Base-by-base conservation (phyloP, 1,139 yeast species). In the Kluyveromyces sp. region DNA sequence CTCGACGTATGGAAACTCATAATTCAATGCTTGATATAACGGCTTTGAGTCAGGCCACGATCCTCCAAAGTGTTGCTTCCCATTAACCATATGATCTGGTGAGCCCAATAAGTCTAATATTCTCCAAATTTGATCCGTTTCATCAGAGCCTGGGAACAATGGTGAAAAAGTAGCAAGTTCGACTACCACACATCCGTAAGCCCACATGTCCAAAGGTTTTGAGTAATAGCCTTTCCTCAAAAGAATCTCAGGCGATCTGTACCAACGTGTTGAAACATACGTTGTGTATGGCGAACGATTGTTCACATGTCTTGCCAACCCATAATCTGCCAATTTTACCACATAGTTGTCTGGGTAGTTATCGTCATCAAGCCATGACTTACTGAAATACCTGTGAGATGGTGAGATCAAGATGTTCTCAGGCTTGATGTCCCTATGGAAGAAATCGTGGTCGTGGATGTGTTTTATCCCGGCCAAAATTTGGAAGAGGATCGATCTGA, bases 241-340 rank as follows among this genome's bases (percentile, higher is more conserved):
- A 36, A 92, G 69, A 36, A 92, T 83, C 63, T 92, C 98, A 0
- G 98, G 98, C 0, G 96, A 81, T 48, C 98, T 71, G 61, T 92
- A 92, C 97, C 97, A 92, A 55, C 98, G 74, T 0, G 97, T 92
- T 0, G 96, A 84, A 6, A 92, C 94, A 56, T 92, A 92, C 0
- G 84, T 77, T 0, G 94, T 82, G 58, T 76, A 85, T 9, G 79
- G 77, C 43, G 71, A 73, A 26, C 59, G 58, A 55, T 77, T 75
- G 37, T 70, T 67, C 13, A 76, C 66, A 50, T 76, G 78, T 50
- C 96, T 75, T 12, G 96, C 85, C 42, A 89, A 72, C 0, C 98
- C 97, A 63, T 85, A 92, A 63, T 92, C 98, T 2, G 95, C 95
- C 39, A 92, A 67, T 62, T 92, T 92, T 22, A 88, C 77, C 8